Base-by-base conservation (phyloP, 768 basidiomycete species). In the Leccinum pellstonianum region DNA sequence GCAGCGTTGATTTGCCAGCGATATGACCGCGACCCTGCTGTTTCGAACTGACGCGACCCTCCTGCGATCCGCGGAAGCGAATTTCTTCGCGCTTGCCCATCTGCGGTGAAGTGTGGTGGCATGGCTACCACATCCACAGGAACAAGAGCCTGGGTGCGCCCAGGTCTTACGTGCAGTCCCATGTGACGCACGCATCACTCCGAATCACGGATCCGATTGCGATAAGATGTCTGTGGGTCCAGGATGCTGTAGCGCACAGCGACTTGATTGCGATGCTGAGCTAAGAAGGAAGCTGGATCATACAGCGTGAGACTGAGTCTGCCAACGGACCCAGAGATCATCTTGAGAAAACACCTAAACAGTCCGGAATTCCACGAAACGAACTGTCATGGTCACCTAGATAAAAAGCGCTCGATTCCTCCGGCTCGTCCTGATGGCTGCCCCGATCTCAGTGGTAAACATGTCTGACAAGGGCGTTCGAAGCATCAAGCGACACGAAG, bases 401-500 rank as follows among this genome's bases (percentile, higher is more conserved):
- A 70, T 69, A 70, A 71, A 56, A 21, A 49, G 48, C 41, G 23
- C 47, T 41, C 3, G 23, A 17, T 33, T 19, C 17, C 21, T 54
- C n/a, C 5, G 23, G 3, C 50, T 25, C 29, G 53, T 27, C 21
- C 19, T 48, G 12, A 52, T 57, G 5, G 38, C 43, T 23, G 1
- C 53, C 46, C 37, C 9, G 11, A 54, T 48, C 6, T n/a, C 46
- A 3, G 5, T 21, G 4, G 21, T 29, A 31, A 48, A 0, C 0
- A 64, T 61, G 62, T 12, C 69, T 0, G 33, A 33, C 0, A 55
- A 35, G 0, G 65, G 70, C 0, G 58, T 77, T 0, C 56, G 51
- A 0, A 29, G 70, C 2, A 61, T 75, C 38, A 63, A 58, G 35
- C 59, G 62, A 21, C 69, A 76, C 43, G 61, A 68, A 0, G 68